Conservation (phyloP, 805 yeast genomes). For the Myxozyma mucilagina region DNA sequence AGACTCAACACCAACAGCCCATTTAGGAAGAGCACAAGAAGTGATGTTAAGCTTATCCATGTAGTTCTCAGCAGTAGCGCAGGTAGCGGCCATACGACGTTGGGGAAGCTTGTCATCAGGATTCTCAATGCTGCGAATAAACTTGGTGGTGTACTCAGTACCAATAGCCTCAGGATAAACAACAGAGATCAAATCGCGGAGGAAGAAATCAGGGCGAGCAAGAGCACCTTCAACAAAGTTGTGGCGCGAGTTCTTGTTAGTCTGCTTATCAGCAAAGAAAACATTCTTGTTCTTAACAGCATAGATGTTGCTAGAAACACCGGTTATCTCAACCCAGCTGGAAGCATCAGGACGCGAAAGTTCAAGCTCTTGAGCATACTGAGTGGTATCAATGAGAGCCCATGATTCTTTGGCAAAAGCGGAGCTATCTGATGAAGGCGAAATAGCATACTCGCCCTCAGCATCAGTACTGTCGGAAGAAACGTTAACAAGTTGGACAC, state of each 20-base stretch:
- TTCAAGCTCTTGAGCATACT: conserved; percentile 6
- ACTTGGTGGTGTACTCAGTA: not conserved
- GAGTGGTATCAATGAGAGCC: conserved; percentile 13
- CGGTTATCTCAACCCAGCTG: conserved; percentile 2
- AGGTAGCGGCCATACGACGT: conserved; percentile 7
- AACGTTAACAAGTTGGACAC: conserved; percentile 14
- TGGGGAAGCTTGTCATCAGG: conserved; percentile 9
- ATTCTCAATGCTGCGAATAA: not conserved
- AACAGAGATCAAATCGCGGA: not conserved
- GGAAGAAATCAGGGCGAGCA: conserved; percentile 6
- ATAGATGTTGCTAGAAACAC: not conserved
- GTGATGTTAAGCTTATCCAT: conserved; percentile 7
- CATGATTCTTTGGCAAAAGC: conserved; percentile 13
- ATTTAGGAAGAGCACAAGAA: conserved; percentile 8
- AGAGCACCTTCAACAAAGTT: conserved; percentile 4
- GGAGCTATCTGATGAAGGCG: not conserved
- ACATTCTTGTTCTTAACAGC: conserved; percentile 5
- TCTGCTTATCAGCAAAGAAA: conserved; percentile 3
- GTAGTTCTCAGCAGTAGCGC: not conserved
- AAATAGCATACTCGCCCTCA: not conserved
- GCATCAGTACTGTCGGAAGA: not conserved
- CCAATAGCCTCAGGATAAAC: not conserved
- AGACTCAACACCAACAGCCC: conserved; percentile 1
- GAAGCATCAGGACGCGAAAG: not conserved
- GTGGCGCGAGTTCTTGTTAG: conserved; percentile 6